Evolutionary conservation across 2,329 filamentous ascomycete species (phyloP), one percentile per base, ranked within the genome.

Genomic region (Aspergillus japonicus): DNA sequence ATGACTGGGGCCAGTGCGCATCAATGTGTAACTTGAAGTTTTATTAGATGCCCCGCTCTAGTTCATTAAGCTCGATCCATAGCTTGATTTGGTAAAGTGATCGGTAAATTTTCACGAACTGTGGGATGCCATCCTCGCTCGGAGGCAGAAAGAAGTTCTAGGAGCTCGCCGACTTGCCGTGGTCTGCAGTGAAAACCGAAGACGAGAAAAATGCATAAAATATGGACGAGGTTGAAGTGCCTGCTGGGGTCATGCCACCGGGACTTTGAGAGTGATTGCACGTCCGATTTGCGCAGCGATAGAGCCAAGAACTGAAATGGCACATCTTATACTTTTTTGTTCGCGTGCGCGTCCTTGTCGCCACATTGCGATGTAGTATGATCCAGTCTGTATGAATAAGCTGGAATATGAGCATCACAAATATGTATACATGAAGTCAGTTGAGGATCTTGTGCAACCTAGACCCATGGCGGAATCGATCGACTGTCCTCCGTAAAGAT

Each of bases 1-100:
- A 58, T 57, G 29, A 44, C 54, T 58, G 56, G 64, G 60, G 51
- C 53, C 47, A 50, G 56, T 52, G 53, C 47, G 59, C 47, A 58
- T 47, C 33, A 39, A 47, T 24, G 19, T 33, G 50, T 39, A 55
- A 57, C 57, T 50, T 56, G 57, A 33, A 21, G 61, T 66, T 59
- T 47, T 61, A 65, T 61, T 60, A 48, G 44, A 50, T 31, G 14
- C 39, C 39, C 39, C 39, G 39, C 39, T 44, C 16, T 44, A 5
- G 39, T 44, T 19, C 39, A 44, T 44, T 44, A 44, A 44, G 39
- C 39, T 44, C 39, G 39, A 44, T 44, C 39, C 39, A 44, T 44
- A 44, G 39, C 16, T 44, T 44, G n/a, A 16, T 44, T 44, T 44
- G 39, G 39, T 44, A 44, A 16, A 44, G 14, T 44, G 16, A 44